Base-by-base conservation (phyloP, 305 asterid species). In the Fraxinus sp. region DNA sequence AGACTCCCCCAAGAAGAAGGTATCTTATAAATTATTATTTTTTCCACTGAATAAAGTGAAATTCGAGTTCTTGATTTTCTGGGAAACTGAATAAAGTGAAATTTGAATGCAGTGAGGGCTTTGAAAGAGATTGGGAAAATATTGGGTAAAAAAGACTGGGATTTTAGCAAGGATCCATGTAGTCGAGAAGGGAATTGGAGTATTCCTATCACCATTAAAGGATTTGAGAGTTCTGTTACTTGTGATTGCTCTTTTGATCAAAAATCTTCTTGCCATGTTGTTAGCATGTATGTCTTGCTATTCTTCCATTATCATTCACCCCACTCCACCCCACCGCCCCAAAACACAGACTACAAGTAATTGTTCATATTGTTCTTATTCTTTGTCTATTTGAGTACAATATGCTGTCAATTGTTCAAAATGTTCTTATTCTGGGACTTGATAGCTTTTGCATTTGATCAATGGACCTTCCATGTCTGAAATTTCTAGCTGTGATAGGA, bases 141-240 rank as follows among this genome's bases (percentile, higher is more conserved):
- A 79, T 36, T 92, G 84, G 96, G 97, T 84, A 93, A 92, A 70
- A 90, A 26, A 26, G 98, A 93, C 82, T 95, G 98, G 98, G 90
- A 92, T 81, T 92, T 93, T 77, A 85, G 83, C 86, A 86, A 62
- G 71, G 97, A 95, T 87, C 95, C 97, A 1, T 95, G 98, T 85
- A 89, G 92, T 83, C 91, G 90, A 26, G 89, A 82, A 77, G 98
- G 93, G 75, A 94, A 88, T 82, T 95, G 98, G 98, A 95, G 91
- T 81, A 28, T 87, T 80, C 93, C 97, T 16, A 39, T 87, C 81
- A 39, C 80, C 11, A 80, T 43, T 3, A 92, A 93, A 89, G 94
- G 97, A 33, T 33, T 90, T 77, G 97, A 95, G 85, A 95, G 89
- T 85, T 86, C 87, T 62, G 90, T 95, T 22, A 79, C 87, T 32